Evolutionary conservation across 2,329 filamentous ascomycete genomes (phyloP).

Genomic region (Cytospora schulzeri): DNA sequence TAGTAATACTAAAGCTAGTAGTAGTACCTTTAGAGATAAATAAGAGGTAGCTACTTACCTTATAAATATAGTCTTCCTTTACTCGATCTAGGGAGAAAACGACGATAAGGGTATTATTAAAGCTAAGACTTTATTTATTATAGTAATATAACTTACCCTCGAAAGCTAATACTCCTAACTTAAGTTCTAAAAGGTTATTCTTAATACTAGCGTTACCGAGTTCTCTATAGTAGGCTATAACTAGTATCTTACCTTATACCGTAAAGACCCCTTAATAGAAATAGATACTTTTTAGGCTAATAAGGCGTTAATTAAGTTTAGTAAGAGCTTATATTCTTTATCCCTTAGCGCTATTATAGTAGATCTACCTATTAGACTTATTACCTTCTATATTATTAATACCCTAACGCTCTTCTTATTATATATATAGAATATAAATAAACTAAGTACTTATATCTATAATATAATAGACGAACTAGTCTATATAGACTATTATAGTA

Average conservation of each 20-base stretch:
- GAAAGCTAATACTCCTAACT: no score
- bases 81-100: not conserved
- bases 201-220: not conserved
- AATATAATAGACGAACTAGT: no score
- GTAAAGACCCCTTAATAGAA: no score
- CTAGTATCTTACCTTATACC: not conserved
- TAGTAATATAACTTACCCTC: no score
- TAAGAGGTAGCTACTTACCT: not conserved
- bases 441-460: not conserved
- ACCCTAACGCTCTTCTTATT: not conserved
- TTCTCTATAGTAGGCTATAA: not conserved
- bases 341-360: no score
- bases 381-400: no score
- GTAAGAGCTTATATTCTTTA: no score
- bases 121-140: not conserved
- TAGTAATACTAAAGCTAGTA: not conserved
- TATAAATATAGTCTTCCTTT: not conserved
- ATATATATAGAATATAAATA: constrained; percentile 1
- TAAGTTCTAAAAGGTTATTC: no score
- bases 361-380: no score
- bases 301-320: no score
- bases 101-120: not conserved
- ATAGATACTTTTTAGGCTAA: no score
- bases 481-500: not conserved
- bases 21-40: no score